Evolutionary conservation across 164 flowering plant species (phyloP), one percentile per base, ranked within the genome.

Genomic region (Aristolochia fimbriata): DNA sequence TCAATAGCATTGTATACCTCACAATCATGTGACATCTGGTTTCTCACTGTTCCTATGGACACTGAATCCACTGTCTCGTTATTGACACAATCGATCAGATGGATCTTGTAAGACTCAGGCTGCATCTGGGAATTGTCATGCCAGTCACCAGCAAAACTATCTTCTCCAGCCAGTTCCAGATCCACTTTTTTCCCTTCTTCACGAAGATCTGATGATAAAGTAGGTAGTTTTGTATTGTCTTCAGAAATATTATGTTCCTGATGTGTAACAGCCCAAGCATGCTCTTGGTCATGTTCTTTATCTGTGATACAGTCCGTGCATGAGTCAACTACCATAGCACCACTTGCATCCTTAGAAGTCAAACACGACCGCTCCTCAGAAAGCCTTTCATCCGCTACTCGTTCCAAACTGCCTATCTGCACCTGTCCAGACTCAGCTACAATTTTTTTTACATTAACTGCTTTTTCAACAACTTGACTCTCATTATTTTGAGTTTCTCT

Each of bases 1-100:
- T 37, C 43, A 37, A 48, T 30, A 19, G 17, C 47, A 59, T 11
- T 54, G 43, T 8, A 33, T 67, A 72, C 72, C 70, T 62, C 48
- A 15, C 25, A 50, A 65, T 72, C 72, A 57, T 52, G 17, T 20
- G 56, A 15, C 57, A 62, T 58, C 46, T 22, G 33, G 49, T 46
- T 60, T 31, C 64, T 62, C 30, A 55, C 31, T 19, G 64, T 30
- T 54, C 55, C 65, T 51, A 46, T 48, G 24, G 21, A 46, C 55
- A 25, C 43, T 19, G 41, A 22, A 3, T 57, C 57, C 55, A 30
- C 25, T 14, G 13, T 62, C 52, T 17, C 64, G 8, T 37, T 37
- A 37, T 37, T 37, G 43, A 37, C 43, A 37, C 12, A 37, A 37
- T 37, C 43, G 11, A 37, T 37, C 9, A 6, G 43, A 37, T 10